Evolutionary conservation across 345 rosid genomes (phyloP).

Genomic region (Ceriops zippeliana): DNA sequence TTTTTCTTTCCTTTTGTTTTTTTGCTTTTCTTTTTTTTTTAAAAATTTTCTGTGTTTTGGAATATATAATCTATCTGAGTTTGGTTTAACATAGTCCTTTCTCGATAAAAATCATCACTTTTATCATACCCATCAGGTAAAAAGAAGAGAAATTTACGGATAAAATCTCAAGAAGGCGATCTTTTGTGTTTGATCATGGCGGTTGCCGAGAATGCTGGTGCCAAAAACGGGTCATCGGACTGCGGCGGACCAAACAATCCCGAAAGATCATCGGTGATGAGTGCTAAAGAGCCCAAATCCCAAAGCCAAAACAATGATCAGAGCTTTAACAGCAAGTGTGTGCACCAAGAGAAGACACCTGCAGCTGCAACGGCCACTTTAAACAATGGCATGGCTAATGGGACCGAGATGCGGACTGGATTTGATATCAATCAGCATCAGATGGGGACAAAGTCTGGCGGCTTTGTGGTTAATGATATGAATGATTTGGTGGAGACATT

Average conservation of each 20-base stretch:
- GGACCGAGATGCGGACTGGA: conserved; percentile 37
- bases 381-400: conserved; percentile 23
- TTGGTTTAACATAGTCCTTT: conserved; percentile 7
- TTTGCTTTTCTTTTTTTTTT: neutral
- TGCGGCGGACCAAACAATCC: conserved; percentile 41
- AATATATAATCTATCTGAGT: conserved; percentile 12
- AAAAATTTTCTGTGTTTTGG: neutral
- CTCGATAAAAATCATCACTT: conserved; percentile 4
- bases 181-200: conserved; percentile 64
- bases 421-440: conserved; percentile 24
- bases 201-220: conserved; percentile 88
- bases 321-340: conserved; percentile 23
- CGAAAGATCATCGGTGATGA: conserved; percentile 39
- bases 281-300: conserved; percentile 16
- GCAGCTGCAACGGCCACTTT: conserved; percentile 14
- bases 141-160: conserved; percentile 20
- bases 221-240: conserved; percentile 55
- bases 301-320: conserved; percentile 32
- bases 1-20: neutral
- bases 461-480: conserved; percentile 50
- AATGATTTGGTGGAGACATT: conserved; percentile 72
- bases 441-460: conserved; percentile 26
- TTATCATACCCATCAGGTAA: neutral
- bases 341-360: conserved; percentile 18
- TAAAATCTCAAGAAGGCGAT: conserved; percentile 24